Base-by-base conservation (phyloP, 2,329 filamentous ascomycete genomes). In the Akanthomyces muscarius region DNA sequence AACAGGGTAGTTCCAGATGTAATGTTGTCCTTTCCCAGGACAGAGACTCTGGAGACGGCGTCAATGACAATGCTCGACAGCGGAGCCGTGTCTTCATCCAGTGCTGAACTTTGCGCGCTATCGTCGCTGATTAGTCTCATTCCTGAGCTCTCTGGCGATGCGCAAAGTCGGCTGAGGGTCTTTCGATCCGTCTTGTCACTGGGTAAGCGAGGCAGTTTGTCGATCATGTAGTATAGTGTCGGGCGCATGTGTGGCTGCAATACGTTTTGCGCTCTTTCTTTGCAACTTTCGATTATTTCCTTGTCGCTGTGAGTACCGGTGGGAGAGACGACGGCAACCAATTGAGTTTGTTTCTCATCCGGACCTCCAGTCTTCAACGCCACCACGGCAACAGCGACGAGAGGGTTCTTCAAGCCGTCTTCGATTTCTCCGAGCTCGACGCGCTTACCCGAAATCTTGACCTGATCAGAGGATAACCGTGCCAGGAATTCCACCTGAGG, bases 371-470 rank as follows among this genome's bases (percentile, higher is more conserved):
- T 25, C 25, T 55, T 55, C 23, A 55, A 11, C 16, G 52, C 52
- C 52, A 55, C 52, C 13, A 55, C 52, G 21, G 52, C 52, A 2
- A 55, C 52, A 36, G 36, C 21, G 21, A 55, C 36, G n/a, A 55
- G 52, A 16, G 52, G 52, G 23, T 55, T 55, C 36, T 55, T 55
- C 52, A 55, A 44, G 21, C 38, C 38, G 21, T 55, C 36, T 36
- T 55, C 52, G 38, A 55, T 55, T n/a, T 55, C 52, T 28, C 52
- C 52, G 16, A 55, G 52, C 52, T 55, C 52, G 25, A 55, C 52
- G n/a, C 52, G 52, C 52, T 30, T 55, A 36, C 52, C 52, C 11
- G 23, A 25, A 44, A 55, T 55, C 23, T 55, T 55, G 52, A 55
- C 38, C 52, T 55, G 52, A 30, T 44, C 52, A 21, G 52, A 42